Base-by-base conservation (phyloP, 2,329 filamentous ascomycete species). In the Aspergillus aculeatinus region DNA sequence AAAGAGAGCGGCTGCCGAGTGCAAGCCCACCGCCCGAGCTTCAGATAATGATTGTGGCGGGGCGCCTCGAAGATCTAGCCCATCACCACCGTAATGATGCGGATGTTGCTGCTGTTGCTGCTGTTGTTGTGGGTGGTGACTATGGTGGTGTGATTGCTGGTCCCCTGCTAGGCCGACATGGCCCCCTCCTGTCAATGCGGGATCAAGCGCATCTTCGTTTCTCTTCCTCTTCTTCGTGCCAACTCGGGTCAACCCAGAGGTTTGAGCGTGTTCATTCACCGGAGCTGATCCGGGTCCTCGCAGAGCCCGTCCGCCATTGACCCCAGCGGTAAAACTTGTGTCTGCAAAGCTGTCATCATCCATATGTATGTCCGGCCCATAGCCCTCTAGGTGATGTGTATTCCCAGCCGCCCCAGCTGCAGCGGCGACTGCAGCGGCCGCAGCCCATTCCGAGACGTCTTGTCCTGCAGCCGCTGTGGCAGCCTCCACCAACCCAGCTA, bases 1-100 rank as follows among this genome's bases (percentile, higher is more conserved):
- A 63, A 85, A 85, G 10, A 85, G 73, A 3, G 83, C 82, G 0
- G 81, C 81, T 1, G 82, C 79, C n/a, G 79, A 83, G 70, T 84
- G 81, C 5, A 84, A 76, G 51, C 81, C 82, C 42, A 79, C 78
- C 23, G 81, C 76, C 33, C 80, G 80, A 50, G 80, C 77, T 62
- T 82, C 78, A 2, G 74, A 73, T 21, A 77, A 61, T 5, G 75
- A 74, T 54, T 75, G 73, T n/a, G 72, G 70, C 3, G 76, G 72
- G 35, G 74, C 65, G 44, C 73, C 64, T 14, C 76, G 72, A 60
- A 79, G 76, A 56, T 74, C 71, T 44, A 78, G 64, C 29, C 64
- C 67, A 19, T 74, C 72, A 11, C 68, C 68, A 23, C 70, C 65
- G 57, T 70, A 70, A 19, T 66, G 68, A 57, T 71, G 71, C 2